These are phyloP conservation scores for Populus ilicifolia DNA, from an alignment of 345 rosid species.

Conservation along the genomic window DNA sequence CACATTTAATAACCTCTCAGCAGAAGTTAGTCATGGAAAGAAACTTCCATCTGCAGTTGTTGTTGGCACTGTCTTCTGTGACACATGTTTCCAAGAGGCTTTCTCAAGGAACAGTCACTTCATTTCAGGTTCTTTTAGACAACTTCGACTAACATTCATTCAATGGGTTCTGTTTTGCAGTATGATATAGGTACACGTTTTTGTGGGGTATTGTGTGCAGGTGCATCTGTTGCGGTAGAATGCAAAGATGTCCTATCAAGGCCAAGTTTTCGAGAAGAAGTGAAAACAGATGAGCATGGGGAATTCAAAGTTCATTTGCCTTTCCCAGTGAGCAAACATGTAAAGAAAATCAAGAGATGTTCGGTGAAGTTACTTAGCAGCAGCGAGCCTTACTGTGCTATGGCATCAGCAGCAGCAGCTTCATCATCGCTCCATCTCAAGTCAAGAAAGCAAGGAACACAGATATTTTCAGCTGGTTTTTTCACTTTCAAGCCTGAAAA, in stretches of 20 bases:
- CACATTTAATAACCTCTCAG: conserved; percentile 16
- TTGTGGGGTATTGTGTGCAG: conserved; percentile 31
- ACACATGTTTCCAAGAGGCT: conserved; percentile 64
- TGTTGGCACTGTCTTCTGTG: conserved; percentile 88
- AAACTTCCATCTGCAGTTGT: conserved; percentile 55
- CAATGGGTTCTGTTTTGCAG: neutral
- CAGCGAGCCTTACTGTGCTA: conserved; percentile 66
- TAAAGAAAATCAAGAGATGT: conserved; percentile 60
- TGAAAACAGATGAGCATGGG: conserved; percentile 66
- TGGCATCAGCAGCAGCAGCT: conserved; percentile 61
- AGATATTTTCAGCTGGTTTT: conserved; percentile 85
- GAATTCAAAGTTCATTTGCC: conserved; percentile 66
- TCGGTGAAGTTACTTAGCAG: conserved; percentile 60
- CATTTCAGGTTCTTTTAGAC: conserved; percentile 53
- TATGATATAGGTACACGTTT: neutral
- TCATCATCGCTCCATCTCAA: conserved; percentile 58
- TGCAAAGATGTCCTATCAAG: conserved; percentile 50
- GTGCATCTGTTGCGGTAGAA: conserved; percentile 74
- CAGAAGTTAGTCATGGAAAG: conserved; percentile 32
- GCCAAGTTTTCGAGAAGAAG: conserved; percentile 47
- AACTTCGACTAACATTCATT: neutral
- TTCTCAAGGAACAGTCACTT: conserved; percentile 60
- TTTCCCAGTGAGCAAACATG: conserved; percentile 60
- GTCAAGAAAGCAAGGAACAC: conserved; percentile 42
- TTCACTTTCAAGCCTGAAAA: conserved; percentile 76